Percentiles rank a stretch among this genome's conserved stretches.
Conservation (phyloP, 1,284 basidiomycete genomes). For the Sporisorium graminicola region DNA sequence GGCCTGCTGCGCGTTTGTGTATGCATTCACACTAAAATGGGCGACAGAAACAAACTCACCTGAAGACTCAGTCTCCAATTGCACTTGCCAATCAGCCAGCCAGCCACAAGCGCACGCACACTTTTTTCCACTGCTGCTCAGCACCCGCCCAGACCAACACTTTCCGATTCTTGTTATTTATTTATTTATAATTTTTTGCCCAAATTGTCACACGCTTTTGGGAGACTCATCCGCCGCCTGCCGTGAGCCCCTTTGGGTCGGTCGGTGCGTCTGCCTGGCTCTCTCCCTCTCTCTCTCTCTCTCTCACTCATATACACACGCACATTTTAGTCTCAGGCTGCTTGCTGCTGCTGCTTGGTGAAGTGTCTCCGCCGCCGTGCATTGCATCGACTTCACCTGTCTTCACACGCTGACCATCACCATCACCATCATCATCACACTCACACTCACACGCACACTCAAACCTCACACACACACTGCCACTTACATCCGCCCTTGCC, state of each 20-base stretch:
- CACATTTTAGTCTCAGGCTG: neutral
- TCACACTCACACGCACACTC: neutral
- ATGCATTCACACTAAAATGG: neutral
- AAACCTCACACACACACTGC: neutral
- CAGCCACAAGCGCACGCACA: neutral
- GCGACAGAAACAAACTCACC: neutral
- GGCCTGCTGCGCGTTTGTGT: neutral
- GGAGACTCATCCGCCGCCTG: constrained; percentile 7
- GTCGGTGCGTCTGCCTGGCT: neutral
- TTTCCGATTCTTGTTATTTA: neutral
- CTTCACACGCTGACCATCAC: neutral
- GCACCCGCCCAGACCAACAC: constrained; percentile 16
- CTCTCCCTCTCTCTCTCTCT: constrained; percentile 1
- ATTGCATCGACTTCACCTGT: neutral
- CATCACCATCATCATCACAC: constrained; percentile 3
- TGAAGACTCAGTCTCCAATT: neutral
- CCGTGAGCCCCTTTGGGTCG: constrained; percentile 19
- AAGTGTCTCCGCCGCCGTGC: neutral
- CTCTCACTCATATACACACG: neutral
- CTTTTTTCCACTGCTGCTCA: neutral
- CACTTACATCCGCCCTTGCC: constrained; percentile 9
- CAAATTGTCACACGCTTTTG: constrained; percentile 3
- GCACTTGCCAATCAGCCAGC: too few relatives aligned
- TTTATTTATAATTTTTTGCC: neutral
- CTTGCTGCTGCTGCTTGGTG: neutral